Conservation (phyloP, 352 stramenopile genomes). For the Pythium brachiatum region DNA sequence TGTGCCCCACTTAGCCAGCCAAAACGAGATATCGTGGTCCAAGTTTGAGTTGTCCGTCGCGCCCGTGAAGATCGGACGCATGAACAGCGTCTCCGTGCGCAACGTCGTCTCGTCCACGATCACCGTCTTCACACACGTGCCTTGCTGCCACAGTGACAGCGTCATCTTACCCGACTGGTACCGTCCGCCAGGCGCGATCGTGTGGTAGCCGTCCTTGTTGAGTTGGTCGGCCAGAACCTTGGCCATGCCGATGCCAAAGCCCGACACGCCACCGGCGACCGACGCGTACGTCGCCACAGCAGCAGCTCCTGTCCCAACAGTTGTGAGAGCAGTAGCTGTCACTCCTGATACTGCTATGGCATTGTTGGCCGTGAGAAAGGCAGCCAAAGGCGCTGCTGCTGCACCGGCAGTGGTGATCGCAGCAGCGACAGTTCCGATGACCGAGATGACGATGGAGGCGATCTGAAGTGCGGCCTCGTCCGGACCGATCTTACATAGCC, state of each 20-base stretch:
- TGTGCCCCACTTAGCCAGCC: slow-evolving; percentile 45
- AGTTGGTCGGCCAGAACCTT: slow-evolving; percentile 37
- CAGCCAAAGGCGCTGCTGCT: slow-evolving; percentile 1
- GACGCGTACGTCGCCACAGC: slow-evolving; percentile 6
- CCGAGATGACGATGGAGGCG: slow-evolving; percentile 9
- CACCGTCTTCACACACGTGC: slow-evolving; percentile 38
- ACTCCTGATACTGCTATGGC: slow-evolving; percentile 20
- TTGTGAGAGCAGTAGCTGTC: slow-evolving; percentile 15
- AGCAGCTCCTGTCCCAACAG: slow-evolving; percentile 10
- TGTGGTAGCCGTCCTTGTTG: slow-evolving; percentile 31
- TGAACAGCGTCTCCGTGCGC: slow-evolving; percentile 43
- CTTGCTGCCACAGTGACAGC: slow-evolving; percentile 50
- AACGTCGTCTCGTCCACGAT: slow-evolving; percentile 38
- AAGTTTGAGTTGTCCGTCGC: slow-evolving; percentile 41
- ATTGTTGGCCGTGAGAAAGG: slow-evolving; percentile 2
- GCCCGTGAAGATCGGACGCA: slow-evolving; percentile 55
- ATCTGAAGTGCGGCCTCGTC: slow-evolving; percentile 27
- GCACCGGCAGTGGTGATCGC: slow-evolving; percentile 14
- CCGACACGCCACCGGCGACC: slow-evolving; percentile 30
- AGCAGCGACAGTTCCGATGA: slow-evolving; percentile 9
- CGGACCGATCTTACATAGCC: slow-evolving; percentile 22
- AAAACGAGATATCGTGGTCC: slow-evolving; percentile 45
- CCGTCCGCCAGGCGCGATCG: slow-evolving; percentile 28
- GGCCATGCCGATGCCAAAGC: slow-evolving; percentile 36
- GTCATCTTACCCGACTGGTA: slow-evolving; percentile 40